Conservation (phyloP, 2,329 filamentous ascomycete species). For the Fusarium compactum region DNA sequence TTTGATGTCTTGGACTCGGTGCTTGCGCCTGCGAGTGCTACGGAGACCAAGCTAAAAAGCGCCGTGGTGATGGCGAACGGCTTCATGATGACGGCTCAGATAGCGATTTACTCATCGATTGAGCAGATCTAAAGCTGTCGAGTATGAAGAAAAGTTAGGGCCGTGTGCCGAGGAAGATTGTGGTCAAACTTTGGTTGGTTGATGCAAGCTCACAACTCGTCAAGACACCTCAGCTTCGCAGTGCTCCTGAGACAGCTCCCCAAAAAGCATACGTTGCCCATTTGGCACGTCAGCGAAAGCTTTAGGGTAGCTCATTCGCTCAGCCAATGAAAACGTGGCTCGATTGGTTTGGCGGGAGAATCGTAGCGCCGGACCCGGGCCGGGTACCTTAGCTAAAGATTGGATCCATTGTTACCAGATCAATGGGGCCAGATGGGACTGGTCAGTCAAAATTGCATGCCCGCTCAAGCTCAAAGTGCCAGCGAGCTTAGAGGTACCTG, state of each 20-base stretch:
- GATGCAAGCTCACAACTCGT: slow-evolving; percentile 39
- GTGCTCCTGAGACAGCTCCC: slow-evolving; percentile 47
- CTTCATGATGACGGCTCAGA: slow-evolving; percentile 55
- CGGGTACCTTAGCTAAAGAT: slow-evolving; percentile 1
- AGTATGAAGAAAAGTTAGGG: slow-evolving; percentile 21
- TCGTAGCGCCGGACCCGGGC: slow-evolving; percentile 42
- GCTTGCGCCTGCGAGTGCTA: slow-evolving; percentile 56
- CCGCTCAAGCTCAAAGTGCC: neutral
- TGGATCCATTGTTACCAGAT: neutral
- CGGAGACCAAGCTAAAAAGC: slow-evolving; percentile 68
- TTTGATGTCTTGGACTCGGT: slow-evolving; percentile 65
- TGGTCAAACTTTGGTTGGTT: slow-evolving; percentile 27
- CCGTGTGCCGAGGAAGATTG: slow-evolving; percentile 24
- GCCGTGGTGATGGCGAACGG: slow-evolving; percentile 65
- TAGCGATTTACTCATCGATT: slow-evolving; percentile 51
- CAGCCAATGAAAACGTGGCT: slow-evolving; percentile 45
- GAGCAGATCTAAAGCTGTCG: slow-evolving; percentile 43
- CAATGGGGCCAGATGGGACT: neutral
- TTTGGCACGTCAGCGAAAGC: slow-evolving; percentile 48
- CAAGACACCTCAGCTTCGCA: slow-evolving; percentile 41
- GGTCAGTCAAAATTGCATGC: neutral
- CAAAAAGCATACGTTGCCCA: slow-evolving; percentile 55
- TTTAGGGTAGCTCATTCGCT: slow-evolving; percentile 41
- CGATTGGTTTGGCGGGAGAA: slow-evolving; percentile 29
- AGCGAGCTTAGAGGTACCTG: slow-evolving; percentile 26